These are phyloP conservation scores for Podila epicladia DNA, from an alignment of 192 early-diverging fungal genomes.

Conservation along the genomic window DNA sequence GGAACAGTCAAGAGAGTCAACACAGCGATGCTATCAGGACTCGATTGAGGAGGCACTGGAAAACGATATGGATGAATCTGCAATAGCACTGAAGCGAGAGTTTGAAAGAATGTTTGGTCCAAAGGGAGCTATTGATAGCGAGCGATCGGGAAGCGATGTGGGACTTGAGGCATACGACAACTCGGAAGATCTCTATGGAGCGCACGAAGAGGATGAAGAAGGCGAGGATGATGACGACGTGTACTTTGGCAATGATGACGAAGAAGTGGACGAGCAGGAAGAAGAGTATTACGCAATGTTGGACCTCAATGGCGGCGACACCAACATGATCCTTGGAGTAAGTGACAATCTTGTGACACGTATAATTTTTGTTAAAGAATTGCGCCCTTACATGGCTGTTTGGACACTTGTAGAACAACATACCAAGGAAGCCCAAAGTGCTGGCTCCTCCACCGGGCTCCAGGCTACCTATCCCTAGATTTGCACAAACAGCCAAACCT, in stretches of 20 bases:
- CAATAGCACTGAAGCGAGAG: constrained; percentile 21
- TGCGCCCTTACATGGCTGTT: not conserved
- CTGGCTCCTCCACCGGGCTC: constrained; percentile 43
- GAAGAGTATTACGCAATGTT: constrained; percentile 46
- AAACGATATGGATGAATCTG: constrained; percentile 17
- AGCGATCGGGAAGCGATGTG: constrained; percentile 32
- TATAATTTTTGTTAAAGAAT: not conserved
- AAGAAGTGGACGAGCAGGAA: constrained; percentile 33
- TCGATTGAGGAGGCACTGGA: constrained; percentile 16
- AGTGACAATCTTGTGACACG: not conserved
- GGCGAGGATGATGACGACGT: constrained; percentile 25
- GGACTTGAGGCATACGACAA: constrained; percentile 2
- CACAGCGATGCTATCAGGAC: not conserved
- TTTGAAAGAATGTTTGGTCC: constrained; percentile 42
- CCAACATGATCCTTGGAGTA: constrained; percentile 49
- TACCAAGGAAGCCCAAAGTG: constrained; percentile 39
- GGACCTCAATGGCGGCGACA: constrained; percentile 38
- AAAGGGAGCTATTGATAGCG: constrained; percentile 38
- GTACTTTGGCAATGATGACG: constrained; percentile 17
- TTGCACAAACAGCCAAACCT: not conserved
- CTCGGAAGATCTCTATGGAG: not conserved
- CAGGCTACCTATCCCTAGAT: constrained; percentile 27
- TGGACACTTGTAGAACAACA: constrained; percentile 29
- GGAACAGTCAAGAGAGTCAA: not conserved
- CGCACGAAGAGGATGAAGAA: constrained; percentile 3